Evolutionary conservation across 2,329 filamentous ascomycete species (phyloP), one percentile per base, ranked within the genome.

Genomic region (Colletotrichum cereale): DNA sequence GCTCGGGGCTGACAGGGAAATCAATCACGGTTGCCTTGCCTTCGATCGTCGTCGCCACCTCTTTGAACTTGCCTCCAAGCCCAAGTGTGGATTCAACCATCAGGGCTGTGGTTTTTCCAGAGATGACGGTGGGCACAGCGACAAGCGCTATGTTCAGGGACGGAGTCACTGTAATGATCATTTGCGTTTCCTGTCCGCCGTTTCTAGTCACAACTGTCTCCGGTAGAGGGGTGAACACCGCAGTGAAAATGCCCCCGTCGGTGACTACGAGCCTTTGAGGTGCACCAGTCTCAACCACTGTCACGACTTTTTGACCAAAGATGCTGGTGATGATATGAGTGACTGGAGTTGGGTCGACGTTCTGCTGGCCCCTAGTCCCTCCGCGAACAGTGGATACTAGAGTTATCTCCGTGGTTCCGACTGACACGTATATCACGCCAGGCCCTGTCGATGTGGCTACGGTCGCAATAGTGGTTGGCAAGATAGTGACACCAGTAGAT

Each of bases 241-340:
- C 29, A 2, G 72, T 73, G 14, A 62, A 31, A 2, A 77, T 66
- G 5, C 74, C 52, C 2, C 61, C 67, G 6, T 61, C 50, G 5
- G 50, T 52, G 21, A 61, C 72, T 7, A 75, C 66, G 14, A 74
- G 55, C 16, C 44, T 69, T 53, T 74, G 60, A 10, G 73, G 69
- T 6, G 47, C 40, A 5, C 42, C 47, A n/a, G 66, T 66, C 31
- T 75, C 60, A 1, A 75, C 62, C 1, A 72, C 48, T 1, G 72
- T 74, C 7, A 76, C 67, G 1, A 74, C 74, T 1, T 67, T 67
- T 4, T 75, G 77, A 5, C 73, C 73, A 0, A 75, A 42, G 0
- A 78, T 74, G 1, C 74, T 75, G 4, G 75, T 76, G 2, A 76
- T 57, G 5, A 77, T 71, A 1, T 76, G 55, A n/a, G 75, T 74